phyloP scores from a whole-genome alignment of 2,329 filamentous ascomycete genomes.

The Verticillium isaacii region DNA sequence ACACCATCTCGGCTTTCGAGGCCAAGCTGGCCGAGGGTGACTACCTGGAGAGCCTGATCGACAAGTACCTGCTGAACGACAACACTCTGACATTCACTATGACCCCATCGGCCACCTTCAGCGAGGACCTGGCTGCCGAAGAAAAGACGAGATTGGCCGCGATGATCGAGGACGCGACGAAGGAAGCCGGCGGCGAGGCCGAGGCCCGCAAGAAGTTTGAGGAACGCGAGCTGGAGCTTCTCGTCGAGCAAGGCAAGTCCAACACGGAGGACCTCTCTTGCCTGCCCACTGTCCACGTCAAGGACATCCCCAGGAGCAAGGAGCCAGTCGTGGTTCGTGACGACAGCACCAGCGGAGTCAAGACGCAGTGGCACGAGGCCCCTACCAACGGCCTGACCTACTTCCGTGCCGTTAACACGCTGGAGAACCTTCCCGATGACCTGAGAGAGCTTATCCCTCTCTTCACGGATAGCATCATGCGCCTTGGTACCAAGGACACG shows the following conservation, averaged over 20 bases:
- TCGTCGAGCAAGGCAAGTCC: slow-evolving; percentile 79
- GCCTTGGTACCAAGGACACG: slow-evolving; percentile 81
- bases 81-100: slow-evolving; percentile 90
- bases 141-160: slow-evolving; percentile 69
- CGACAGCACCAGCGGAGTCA: slow-evolving; percentile 58
- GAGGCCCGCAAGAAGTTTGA: slow-evolving; percentile 69
- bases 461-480: slow-evolving; percentile 90
- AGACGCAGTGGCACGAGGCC: slow-evolving; percentile 85
- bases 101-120: slow-evolving; percentile 75
- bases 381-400: slow-evolving; percentile 96
- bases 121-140: slow-evolving; percentile 67
- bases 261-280: slow-evolving; percentile 82
- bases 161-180: slow-evolving; percentile 68
- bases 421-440: slow-evolving; percentile 78
- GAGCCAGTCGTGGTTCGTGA: slow-evolving; percentile 58
- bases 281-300: slow-evolving; percentile 80
- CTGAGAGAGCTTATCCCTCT: slow-evolving; percentile 80
- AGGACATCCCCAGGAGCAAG: slow-evolving; percentile 78
- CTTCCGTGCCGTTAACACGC: slow-evolving; percentile 80
- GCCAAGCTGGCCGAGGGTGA: slow-evolving; percentile 65
- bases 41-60: slow-evolving; percentile 79
- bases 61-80: slow-evolving; percentile 87
- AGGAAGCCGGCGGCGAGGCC: slow-evolving; percentile 64
- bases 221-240: slow-evolving; percentile 71
- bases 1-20: slow-evolving; percentile 80